Evolutionary conservation across 768 basidiomycete species (phyloP), one percentile per base, ranked within the genome.

Genomic region (Lactarius sp.): DNA sequence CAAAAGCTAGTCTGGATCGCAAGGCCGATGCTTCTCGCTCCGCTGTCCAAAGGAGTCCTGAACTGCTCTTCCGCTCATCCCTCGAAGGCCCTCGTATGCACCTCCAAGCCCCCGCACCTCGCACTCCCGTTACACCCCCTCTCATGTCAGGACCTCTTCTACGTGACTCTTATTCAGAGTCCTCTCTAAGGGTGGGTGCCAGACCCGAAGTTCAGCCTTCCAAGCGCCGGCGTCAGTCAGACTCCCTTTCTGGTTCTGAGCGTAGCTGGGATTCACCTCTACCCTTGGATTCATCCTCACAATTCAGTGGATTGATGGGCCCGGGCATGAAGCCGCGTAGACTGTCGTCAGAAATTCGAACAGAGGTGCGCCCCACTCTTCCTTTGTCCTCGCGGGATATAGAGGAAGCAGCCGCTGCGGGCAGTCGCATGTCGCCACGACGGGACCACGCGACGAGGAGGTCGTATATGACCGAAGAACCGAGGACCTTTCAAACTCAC

Each of bases 1-100:
- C 52, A 70, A 72, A 53, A 60, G 68, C 52, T 41, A 49, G 20
- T 47, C 59, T 47, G n/a, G 63, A 36, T 36, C 53, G 50, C 46
- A 59, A 46, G 46, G 18, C 37, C 20, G 56, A 59, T 44, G 34
- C 41, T 8, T 41, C 57, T 49, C 67, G 61, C 44, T 52, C 57
- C 6, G 44, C 51, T 22, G 37, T 51, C 27, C 53, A 47, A 60
- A 44, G 46, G 18, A 68, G 53, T 46, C 61, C 59, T 13, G 60
- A 60, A 46, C 18, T 37, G 18, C 56, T 53, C 51, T 44, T 66
- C 50, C 55, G 37, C 54, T 33, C 59, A 16, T 18, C 60, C 9
- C 52, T 41, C 1, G 63, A 64, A 20, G 34, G 36, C 16, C 39
- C 63, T 31, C 63, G 63, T 7, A 13, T 20, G 34, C 63, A 60